Percentiles rank a stretch among this genome's conserved stretches.
Evolutionary conservation across 2,329 filamentous ascomycete species (phyloP).

Genomic region (Didymella segeticola): DNA sequence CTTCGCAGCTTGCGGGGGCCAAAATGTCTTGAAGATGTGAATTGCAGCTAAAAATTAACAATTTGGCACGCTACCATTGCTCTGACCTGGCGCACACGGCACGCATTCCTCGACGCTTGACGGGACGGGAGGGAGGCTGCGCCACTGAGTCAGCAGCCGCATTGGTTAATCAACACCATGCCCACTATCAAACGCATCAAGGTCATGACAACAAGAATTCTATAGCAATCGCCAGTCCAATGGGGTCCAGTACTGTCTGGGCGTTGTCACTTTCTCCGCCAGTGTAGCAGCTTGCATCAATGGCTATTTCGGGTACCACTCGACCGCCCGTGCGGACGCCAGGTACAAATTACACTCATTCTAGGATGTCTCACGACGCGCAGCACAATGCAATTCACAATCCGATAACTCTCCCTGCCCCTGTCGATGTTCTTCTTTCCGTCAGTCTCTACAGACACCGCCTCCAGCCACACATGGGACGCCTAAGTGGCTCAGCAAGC

Average conservation of each 20-base stretch:
- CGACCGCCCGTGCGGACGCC: neutral
- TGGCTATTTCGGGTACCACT: neutral
- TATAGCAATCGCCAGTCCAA: neutral
- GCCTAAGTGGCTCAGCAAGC: slow-evolving; percentile 12
- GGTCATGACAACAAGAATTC: neutral
- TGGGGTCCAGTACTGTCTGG: neutral
- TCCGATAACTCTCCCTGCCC: neutral
- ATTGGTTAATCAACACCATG: neutral
- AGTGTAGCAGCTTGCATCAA: neutral
- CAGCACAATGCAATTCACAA: neutral
- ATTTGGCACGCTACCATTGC: neutral
- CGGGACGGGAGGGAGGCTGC: slow-evolving; percentile 14
- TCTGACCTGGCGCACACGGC: neutral
- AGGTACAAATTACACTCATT: neutral
- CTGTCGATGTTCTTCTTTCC: neutral
- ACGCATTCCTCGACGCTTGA: neutral
- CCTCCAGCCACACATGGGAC: slow-evolving; percentile 1
- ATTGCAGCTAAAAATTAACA: too few species aligned
- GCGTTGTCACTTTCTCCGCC: neutral
- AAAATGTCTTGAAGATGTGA: neutral
- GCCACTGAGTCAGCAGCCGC: slow-evolving; percentile 37
- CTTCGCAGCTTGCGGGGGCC: slow-evolving; percentile 15
- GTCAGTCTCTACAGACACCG: neutral
- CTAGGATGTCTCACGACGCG: neutral
- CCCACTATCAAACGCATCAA: neutral